Conservation (phyloP, 2,329 filamentous ascomycete genomes). For the Cadophora luteo-olivacea region DNA sequence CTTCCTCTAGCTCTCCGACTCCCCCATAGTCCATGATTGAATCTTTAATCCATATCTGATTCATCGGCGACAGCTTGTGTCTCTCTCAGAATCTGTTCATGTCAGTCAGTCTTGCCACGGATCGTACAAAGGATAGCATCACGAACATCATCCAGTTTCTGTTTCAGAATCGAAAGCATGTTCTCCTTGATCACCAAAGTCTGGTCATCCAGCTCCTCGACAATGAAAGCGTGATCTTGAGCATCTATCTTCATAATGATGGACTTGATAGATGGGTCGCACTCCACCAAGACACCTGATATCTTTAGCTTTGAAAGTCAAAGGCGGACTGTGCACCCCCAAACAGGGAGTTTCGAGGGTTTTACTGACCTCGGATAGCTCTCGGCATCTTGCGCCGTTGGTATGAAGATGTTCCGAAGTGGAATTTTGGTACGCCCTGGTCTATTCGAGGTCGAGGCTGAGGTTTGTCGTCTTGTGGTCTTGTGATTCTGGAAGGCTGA, state of each 20-base stretch:
- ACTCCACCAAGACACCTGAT: constrained; percentile 76
- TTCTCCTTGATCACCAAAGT: constrained; percentile 77
- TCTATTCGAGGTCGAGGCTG: neutral
- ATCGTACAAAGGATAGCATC: constrained; percentile 19
- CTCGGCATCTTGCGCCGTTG: constrained; percentile 55
- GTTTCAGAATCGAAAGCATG: constrained; percentile 72
- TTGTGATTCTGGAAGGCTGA: constrained; percentile 8
- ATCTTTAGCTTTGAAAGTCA: constrained; percentile 14
- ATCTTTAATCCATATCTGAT: constrained; percentile 23
- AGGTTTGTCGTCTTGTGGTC: neutral
- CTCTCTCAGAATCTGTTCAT: constrained; percentile 41
- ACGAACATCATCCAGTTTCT: constrained; percentile 70
- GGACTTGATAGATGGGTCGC: constrained; percentile 86
- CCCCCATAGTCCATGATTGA: neutral
- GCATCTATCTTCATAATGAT: constrained; percentile 81
- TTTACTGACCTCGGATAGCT: constrained; percentile 59
- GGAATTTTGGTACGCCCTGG: neutral
- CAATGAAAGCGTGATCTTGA: constrained; percentile 74
- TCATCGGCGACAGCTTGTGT: constrained; percentile 37
- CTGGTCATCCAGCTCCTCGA: constrained; percentile 81
- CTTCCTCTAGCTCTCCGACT: neutral
- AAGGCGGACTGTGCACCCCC: neutral
- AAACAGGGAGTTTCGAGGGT: constrained; percentile 14
- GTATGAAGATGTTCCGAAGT: neutral
- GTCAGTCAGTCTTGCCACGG: constrained; percentile 26